phyloP scores from a whole-genome alignment of 441 rosid species.

The Pelargonium fulgidum region DNA sequence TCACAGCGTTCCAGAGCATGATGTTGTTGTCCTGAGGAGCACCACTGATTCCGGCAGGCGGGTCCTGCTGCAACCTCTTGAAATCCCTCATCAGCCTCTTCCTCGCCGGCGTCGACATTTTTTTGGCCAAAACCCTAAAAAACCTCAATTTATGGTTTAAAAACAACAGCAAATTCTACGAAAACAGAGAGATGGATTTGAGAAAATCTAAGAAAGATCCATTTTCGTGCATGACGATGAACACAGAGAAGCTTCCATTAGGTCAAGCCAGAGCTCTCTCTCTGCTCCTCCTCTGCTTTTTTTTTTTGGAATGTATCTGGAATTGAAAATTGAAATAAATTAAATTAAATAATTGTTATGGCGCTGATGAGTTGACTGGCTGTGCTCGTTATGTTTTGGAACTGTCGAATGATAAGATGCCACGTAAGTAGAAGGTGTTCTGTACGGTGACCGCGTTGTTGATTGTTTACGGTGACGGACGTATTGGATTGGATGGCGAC shows the following conservation, averaged over 20 bases:
- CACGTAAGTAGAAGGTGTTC: not conserved
- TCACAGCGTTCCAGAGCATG: slow-evolving; percentile 67
- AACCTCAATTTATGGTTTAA: not conserved
- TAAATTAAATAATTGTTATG: not conserved
- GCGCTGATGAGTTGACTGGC: not conserved
- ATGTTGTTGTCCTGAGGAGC: slow-evolving; percentile 59
- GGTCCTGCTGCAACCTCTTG: slow-evolving; percentile 64
- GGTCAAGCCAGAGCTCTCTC: not conserved
- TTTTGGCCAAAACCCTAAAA: not conserved
- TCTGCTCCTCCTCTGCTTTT: not conserved
- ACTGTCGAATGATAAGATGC: not conserved
- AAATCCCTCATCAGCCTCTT: slow-evolving; percentile 73
- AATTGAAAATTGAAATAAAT: not conserved
- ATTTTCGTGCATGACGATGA: not conserved
- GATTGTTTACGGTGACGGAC: not conserved
- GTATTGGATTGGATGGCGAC: not conserved
- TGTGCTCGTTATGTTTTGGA: not conserved
- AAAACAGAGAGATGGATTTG: not conserved
- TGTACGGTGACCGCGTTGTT: not conserved
- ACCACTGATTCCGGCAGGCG: slow-evolving; percentile 64
- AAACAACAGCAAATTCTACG: not conserved
- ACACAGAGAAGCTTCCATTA: not conserved
- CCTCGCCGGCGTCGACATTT: slow-evolving; percentile 50
- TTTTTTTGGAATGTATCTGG: not conserved
- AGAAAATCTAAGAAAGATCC: not conserved